Conservation (phyloP, 164 flowering plant species). For the Chloranthus sessilifolius region DNA sequence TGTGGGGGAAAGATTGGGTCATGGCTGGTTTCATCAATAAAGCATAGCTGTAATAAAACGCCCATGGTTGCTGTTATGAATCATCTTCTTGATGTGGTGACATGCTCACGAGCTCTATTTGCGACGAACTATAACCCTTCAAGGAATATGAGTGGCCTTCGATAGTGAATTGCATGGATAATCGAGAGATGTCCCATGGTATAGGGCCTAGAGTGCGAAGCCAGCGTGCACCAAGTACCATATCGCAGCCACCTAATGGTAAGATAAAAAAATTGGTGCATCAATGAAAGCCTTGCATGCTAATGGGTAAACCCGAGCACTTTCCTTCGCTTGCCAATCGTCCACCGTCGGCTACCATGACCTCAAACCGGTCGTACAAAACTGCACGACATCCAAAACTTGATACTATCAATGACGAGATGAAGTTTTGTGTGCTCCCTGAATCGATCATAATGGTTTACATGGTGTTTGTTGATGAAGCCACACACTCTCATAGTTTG, state of each 20-base stretch:
- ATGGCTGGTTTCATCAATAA: not conserved
- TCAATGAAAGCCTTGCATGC: not conserved
- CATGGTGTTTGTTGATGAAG: not conserved
- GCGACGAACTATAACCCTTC: not conserved
- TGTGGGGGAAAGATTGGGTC: not conserved
- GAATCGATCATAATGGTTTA: not conserved
- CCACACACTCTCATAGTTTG: not conserved
- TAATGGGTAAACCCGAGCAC: not conserved
- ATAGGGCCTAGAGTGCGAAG: conserved; percentile 1
- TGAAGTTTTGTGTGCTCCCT: not conserved
- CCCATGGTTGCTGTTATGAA: not conserved
- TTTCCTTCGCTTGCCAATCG: not conserved
- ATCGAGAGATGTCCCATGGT: not conserved
- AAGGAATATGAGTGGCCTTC: not conserved
- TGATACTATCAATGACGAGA: not conserved
- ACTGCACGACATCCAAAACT: not conserved
- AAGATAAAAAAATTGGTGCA: not conserved
- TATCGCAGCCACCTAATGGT: not conserved
- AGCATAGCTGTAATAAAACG: not conserved
- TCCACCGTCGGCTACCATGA: not conserved
- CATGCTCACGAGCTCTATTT: not conserved
- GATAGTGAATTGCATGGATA: not conserved
- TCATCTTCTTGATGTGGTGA: not conserved
- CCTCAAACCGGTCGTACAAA: not conserved
- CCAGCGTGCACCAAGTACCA: conserved; percentile 1